These are phyloP conservation scores for Fomitopsis palustris DNA, from an alignment of 1,284 basidiomycete species.

Conservation along the genomic window DNA sequence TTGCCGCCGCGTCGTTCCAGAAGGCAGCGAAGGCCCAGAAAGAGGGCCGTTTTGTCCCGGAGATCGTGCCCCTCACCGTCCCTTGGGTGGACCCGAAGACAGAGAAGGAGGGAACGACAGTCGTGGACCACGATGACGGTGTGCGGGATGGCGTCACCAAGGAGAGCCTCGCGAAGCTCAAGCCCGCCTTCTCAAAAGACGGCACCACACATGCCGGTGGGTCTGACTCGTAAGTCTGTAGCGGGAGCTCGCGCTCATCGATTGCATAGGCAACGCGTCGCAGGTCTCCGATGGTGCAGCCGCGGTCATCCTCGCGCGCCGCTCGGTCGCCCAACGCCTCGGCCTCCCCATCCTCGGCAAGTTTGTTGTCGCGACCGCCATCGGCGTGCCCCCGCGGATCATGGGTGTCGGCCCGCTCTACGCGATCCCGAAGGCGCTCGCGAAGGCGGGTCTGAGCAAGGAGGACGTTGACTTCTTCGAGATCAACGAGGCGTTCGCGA, in stretches of 20 bases:
- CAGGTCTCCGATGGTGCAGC: constrained; percentile 98
- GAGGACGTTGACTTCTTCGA: constrained; percentile 92
- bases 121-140: constrained; percentile 90
- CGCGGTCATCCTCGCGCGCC: constrained; percentile 86
- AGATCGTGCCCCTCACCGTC: constrained; percentile 87
- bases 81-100: constrained; percentile 82
- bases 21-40: constrained; percentile 88
- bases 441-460: constrained; percentile 67
- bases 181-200: constrained; percentile 87
- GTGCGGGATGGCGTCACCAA: constrained; percentile 89
- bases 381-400: constrained; percentile 85
- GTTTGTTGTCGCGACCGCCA: constrained; percentile 74
- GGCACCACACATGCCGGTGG: constrained; percentile 89
- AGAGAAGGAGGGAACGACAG: constrained; percentile 73
- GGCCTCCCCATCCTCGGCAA: constrained; percentile 93
- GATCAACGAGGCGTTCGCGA: constrained; percentile 94
- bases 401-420: constrained; percentile 93
- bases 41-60: constrained; percentile 87
- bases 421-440: constrained; percentile 82
- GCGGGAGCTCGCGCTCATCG: background rate
- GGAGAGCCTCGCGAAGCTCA: constrained; percentile 86
- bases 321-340: constrained; percentile 85
- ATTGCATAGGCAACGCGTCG: constrained; percentile 72
- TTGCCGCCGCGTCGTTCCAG: constrained; percentile 83
- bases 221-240: background rate